phyloP scores from a whole-genome alignment of 1,139 yeast species.

The Saccharomyces hybrid region DNA sequence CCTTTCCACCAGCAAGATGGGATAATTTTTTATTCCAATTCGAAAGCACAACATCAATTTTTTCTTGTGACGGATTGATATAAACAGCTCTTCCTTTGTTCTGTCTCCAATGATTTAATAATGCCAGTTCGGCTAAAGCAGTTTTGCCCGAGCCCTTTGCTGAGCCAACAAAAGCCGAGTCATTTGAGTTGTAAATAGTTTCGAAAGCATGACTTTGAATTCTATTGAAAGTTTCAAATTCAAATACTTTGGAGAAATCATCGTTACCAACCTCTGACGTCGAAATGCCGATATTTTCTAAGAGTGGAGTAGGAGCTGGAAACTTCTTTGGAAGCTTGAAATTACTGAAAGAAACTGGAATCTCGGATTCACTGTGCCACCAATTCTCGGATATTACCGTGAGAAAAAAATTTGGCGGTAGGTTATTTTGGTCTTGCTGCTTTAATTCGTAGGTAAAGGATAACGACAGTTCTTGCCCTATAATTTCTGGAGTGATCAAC shows the following conservation, averaged over 20 bases:
- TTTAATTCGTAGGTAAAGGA: slow-evolving; percentile 56
- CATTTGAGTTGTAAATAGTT: slow-evolving; percentile 50
- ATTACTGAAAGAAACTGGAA: slow-evolving; percentile 52
- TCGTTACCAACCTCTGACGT: slow-evolving; percentile 16
- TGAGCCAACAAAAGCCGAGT: slow-evolving; percentile 57
- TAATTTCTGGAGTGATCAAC: slow-evolving; percentile 42
- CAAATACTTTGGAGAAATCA: slow-evolving; percentile 41
- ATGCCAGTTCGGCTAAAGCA: slow-evolving; percentile 62
- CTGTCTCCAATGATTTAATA: slow-evolving; percentile 62
- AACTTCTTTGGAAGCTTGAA: slow-evolving; percentile 61
- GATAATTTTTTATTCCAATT: slow-evolving; percentile 49
- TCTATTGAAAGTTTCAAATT: slow-evolving; percentile 50
- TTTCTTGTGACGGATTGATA: slow-evolving; percentile 54
- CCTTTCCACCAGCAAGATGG: slow-evolving; percentile 41
- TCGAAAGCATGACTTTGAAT: slow-evolving; percentile 68
- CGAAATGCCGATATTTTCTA: neutral
- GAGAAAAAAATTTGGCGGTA: slow-evolving; percentile 76
- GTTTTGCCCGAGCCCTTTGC: slow-evolving; percentile 76
- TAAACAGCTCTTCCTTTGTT: slow-evolving; percentile 61
- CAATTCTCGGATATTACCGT: slow-evolving; percentile 73
- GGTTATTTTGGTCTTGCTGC: slow-evolving; percentile 36
- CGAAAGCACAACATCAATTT: slow-evolving; percentile 40
- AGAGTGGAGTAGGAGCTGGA: slow-evolving; percentile 39
- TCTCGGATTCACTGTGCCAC: slow-evolving; percentile 65
- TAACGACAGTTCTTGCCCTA: slow-evolving; percentile 47